Evolutionary conservation across 495 filamentous ascomycete species (phyloP), one percentile per base, ranked within the genome.

Genomic region (Podospora tetraspora): DNA sequence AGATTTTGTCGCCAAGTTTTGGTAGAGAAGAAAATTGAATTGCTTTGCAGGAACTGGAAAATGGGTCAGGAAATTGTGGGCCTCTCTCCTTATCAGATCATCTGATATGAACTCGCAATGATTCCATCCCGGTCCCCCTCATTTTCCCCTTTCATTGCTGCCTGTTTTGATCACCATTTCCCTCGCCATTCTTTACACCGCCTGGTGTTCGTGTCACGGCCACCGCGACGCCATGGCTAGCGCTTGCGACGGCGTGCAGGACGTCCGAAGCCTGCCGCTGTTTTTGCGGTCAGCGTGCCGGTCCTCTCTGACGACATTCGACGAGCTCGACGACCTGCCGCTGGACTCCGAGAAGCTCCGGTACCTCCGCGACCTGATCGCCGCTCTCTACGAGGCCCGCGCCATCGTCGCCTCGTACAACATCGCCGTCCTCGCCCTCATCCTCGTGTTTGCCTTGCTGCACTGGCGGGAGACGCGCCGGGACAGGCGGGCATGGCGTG

Each of bases 401-500:
- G 37, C 52, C 24, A 71, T 84, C 29, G 73, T 77, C 16, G 68
- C 66, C 16, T 75, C 70, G 2, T 81, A 82, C 64, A 82, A 79
- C 58, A 34, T 79, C 16, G 71, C 72, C 27, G 61, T 81, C n/a
- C 19, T 81, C 21, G 24, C 64, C 9, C 69, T 77, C 22, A 69
- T 82, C 16, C 11, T 72, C 1, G 27, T 74, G 6, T 62, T 81
- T 59, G 52, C 77, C 37, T 27, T 76, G 57, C 61, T 70, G 11
- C 74, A 82, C 67, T 69, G 77, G 69, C 57, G 64, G 3, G 63
- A 73, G 63, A 67, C 61, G 0, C 62, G 64, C n/a, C 67, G 32
- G 11, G 68, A 77, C 58, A 57, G 30, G 23, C 68, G 61, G 4
- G 77, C 65, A 70, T 75, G 75, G 71, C n/a, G 25, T 9, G 13